Base-by-base conservation (phyloP, 2,329 filamentous ascomycete species). In the Aureobasidium subglaciale region DNA sequence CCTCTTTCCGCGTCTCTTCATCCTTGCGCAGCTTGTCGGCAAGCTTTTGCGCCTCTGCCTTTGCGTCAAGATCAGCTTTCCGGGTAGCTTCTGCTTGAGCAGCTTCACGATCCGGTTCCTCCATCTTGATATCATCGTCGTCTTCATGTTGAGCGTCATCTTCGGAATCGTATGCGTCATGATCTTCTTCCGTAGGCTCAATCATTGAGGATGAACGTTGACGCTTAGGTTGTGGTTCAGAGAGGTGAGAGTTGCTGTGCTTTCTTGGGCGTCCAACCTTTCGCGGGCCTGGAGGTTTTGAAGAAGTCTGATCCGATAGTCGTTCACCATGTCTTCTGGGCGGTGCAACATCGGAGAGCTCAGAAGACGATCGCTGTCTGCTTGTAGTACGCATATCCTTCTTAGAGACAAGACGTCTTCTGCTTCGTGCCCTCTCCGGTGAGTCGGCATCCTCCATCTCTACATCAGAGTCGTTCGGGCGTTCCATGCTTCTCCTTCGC, bases 321-420 rank as follows among this genome's bases (percentile, higher is more conserved):
- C 49, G 24, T 57, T 60, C 24, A 57, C 59, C 16, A 56, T 61
- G 25, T 58, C 55, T 20, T 64, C 63, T 20, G 59, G 62, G 41
- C 56, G 59, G 24, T 57, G 63, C 24, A 61, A 56, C 63, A 6
- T 65, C 63, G 5, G 63, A 66, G 8, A 63, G 63, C 3, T 62
- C 60, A 10, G 67, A 65, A n/a, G 62, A 65, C 16, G 56, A 59
- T 50, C 61, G 59, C 52, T 64, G 64, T 18, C 63, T 63, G 50
- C 61, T 66, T 2, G 65, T 66, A 20, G 62, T 61, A 24, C 65
- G 64, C 63, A 70, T 67, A 18, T 68, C 68, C 49, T 63, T 63
- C 55, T 65, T 65, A 34, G 67, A 69, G 62, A 70, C 65, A 29
- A 70, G 58, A 35, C 68, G 61, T 37, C 67, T 59, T 34, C 58